phyloP scores from a whole-genome alignment of 2,329 filamentous ascomycete genomes.

The Dactylellina haptotyla region DNA sequence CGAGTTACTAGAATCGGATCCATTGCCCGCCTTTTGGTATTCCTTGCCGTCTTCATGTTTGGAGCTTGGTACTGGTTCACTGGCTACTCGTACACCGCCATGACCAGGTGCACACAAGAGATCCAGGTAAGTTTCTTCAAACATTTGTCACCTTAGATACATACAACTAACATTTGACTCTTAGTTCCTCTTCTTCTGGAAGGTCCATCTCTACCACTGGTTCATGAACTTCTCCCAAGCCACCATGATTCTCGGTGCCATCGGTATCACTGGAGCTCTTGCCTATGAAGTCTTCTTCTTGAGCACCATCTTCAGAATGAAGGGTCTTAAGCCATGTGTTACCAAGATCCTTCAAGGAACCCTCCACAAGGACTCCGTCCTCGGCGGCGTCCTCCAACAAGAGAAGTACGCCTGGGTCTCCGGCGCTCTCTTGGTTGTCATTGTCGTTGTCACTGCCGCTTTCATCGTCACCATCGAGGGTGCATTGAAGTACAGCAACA shows the following conservation, averaged over 20 bases:
- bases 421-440: constrained; percentile 40
- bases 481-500: constrained; percentile 49
- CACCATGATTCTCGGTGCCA: constrained; percentile 43
- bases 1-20: constrained; percentile 48
- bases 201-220: constrained; percentile 52
- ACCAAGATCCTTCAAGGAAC: constrained; percentile 42
- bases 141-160: not conserved
- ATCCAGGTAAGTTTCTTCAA: constrained; percentile 40
- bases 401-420: constrained; percentile 53
- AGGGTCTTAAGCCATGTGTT: constrained; percentile 38
- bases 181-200: constrained; percentile 54
- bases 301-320: constrained; percentile 25
- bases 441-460: constrained; percentile 34
- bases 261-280: constrained; percentile 29
- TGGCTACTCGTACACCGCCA: constrained; percentile 40
- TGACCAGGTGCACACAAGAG: constrained; percentile 49
- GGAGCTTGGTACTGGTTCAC: constrained; percentile 53
- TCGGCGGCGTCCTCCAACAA: constrained; percentile 49
- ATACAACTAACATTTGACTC: not conserved
- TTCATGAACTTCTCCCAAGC: constrained; percentile 51
- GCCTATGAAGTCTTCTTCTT: constrained; percentile 50
- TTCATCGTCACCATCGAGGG: constrained; percentile 50
- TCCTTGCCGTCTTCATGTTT: constrained; percentile 51
- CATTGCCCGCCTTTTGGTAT: constrained; percentile 44
- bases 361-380: constrained; percentile 38